Percentiles rank a stretch among this genome's conserved stretches.
These are phyloP conservation scores for Pelargonium nanum DNA, from an alignment of 345 rosid species.

Conservation along the genomic window DNA sequence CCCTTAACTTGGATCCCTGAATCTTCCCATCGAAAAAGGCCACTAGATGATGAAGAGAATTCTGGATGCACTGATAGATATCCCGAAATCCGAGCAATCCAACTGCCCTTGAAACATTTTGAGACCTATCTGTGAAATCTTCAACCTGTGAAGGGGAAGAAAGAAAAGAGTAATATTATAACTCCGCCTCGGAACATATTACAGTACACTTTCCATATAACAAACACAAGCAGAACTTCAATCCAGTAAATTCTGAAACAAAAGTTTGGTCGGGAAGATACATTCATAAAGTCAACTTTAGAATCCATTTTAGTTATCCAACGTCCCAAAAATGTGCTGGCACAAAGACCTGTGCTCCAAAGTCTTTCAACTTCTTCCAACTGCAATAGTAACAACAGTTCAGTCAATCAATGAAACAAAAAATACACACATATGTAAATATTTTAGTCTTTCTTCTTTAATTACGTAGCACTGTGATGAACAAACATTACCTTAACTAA, in stretches of 20 bases:
- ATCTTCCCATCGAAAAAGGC: conserved; percentile 25
- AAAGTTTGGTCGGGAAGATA: conserved; percentile 10
- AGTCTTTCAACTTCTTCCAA: conserved; percentile 38
- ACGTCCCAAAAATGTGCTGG: conserved; percentile 29
- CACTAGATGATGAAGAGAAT: conserved; percentile 16
- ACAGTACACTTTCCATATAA: background rate
- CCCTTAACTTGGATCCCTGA: conserved; percentile 15
- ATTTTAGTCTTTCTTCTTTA: background rate
- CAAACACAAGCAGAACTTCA: background rate
- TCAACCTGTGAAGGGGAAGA: conserved; percentile 29
- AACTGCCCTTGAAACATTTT: conserved; percentile 43
- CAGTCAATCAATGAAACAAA: background rate
- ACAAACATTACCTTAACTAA: conserved; percentile 22
- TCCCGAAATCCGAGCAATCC: conserved; percentile 21
- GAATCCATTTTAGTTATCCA: conserved; percentile 32
- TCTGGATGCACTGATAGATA: conserved; percentile 25
- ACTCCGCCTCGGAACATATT: too few relatives aligned
- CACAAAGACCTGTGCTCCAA: conserved; percentile 46
- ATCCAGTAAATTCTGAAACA: background rate
- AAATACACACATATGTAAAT: background rate
- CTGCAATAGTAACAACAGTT: conserved; percentile 19
- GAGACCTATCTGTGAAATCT: conserved; percentile 32
- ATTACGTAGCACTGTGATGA: background rate
- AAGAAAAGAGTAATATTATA: too few relatives aligned
- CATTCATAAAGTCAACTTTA: conserved; percentile 20